Conservation (phyloP, 495 filamentous ascomycete genomes). For the Xylaria grammica region DNA sequence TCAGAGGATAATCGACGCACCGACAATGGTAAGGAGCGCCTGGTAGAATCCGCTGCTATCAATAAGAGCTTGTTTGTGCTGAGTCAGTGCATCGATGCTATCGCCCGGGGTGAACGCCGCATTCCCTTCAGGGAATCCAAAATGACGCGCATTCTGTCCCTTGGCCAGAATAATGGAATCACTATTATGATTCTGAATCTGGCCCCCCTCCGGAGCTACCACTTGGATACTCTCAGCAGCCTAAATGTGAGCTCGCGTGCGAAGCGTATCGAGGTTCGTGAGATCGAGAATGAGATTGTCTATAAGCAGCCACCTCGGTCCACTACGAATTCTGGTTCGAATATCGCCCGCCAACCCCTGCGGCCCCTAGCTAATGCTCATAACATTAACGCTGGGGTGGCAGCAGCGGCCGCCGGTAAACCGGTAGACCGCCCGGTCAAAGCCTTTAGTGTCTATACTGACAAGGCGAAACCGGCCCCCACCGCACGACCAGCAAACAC, state of each 20-base stretch:
- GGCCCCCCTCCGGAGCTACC: constrained; percentile 83
- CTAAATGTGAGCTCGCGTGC: constrained; percentile 94
- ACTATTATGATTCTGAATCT: constrained; percentile 98
- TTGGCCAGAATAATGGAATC: constrained; percentile 94
- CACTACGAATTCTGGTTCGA: constrained; percentile 51
- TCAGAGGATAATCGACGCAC: constrained; percentile 96
- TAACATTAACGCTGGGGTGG: constrained; percentile 57
- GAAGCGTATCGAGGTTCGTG: constrained; percentile 94
- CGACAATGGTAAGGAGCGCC: constrained; percentile 89
- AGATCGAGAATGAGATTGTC: constrained; percentile 90
- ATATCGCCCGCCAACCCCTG: constrained; percentile 73
- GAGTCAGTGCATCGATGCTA: constrained; percentile 95
- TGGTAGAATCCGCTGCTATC: constrained; percentile 96
- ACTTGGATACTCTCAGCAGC: constrained; percentile 91
- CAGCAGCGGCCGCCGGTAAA: constrained; percentile 51
- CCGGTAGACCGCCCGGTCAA: constrained; percentile 75
- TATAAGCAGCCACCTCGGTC: constrained; percentile 72
- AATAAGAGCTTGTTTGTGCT: constrained; percentile 97
- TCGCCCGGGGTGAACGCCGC: constrained; percentile 68
- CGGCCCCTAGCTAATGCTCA: constrained; percentile 72
- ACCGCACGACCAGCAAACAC: constrained; percentile 38
- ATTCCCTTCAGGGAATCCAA: constrained; percentile 95
- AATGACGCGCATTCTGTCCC: constrained; percentile 92
- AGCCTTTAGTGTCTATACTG: constrained; percentile 81
- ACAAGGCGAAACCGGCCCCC: constrained; percentile 60